Evolutionary conservation across 768 basidiomycete genomes (phyloP), one percentile per base, ranked within the genome.

Genomic region (Calocybe gangraenosa): DNA sequence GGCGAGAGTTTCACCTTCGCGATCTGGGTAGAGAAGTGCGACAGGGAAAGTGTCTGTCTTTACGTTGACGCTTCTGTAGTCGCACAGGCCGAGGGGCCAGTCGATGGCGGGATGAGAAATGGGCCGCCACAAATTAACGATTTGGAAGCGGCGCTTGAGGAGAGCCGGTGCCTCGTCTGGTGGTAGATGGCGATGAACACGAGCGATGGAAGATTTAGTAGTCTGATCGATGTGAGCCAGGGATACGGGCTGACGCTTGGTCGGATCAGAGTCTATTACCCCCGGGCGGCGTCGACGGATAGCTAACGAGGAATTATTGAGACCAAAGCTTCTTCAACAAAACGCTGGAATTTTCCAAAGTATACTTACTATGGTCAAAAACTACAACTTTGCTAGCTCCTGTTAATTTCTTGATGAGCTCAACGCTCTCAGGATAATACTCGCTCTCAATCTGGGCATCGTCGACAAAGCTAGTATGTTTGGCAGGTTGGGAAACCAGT

Each of bases 371-470:
- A 53, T 82, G 80, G 53, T 82, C 80, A 49, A 83, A 84, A 13
- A 81, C 21, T 9, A 61, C 73, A 13, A 80, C 78, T 17, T 68
- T 64, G 50, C 65, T 75, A 0, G 82, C 83, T 53, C 83, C 81
- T 0, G 80, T 81, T 7, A 78, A 40, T 48, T 74, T 58, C 64
- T 83, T 82, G 35, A 84, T 59, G 37, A 82, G 63, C 56, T 76
- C 74, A n/a, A 70, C 64, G 52, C 74, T 75, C 62, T 84, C 82
- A 0, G 74, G 70, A 55, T 82, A 83, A 57, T 85, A 84, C 42
- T 74, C 75, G 34, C 48, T 51, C 53, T 66, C 52, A 33, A 84
- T 71, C 11, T 72, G 73, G 14, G 69, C 72, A 35, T 81, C 75
- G 48, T 74, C 65, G 1, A 47, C 47, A 59, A 84, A 84, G 0